Evolutionary conservation across 805 yeast genomes (phyloP), one percentile per base, ranked within the genome.

Genomic region (Candida vaughaniae): DNA sequence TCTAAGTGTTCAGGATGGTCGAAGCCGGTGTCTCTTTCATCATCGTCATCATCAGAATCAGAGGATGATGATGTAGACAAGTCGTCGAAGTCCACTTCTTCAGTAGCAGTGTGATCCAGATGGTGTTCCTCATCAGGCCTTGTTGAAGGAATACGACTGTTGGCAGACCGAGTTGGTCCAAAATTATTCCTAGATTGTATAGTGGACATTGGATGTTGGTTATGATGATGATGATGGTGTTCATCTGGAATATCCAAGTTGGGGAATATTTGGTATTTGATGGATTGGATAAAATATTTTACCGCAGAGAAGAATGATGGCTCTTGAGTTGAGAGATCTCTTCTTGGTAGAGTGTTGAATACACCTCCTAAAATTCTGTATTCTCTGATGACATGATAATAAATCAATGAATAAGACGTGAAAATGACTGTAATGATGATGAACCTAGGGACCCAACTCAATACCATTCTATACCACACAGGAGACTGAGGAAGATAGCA

Each of bases 371-470:
- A 73, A 7, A 62, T 59, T 26, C 73, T 71, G 53, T 80, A 77
- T 50, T 86, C 85, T 25, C 67, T 62, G 40, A 77, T 69, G 16
- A 89, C 91, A 52, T 83, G 85, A 42, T 77, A 60, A 58, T 89
- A 89, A 35, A 89, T 81, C 25, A 82, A 68, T 33, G 77, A 64
- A 57, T 89, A 89, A 31, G 87, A 77, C 3, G 69, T 56, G 23
- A 85, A 51, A 45, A 90, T 85, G 17, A 73, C 52, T 7, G 84
- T 53, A 41, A 85, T 73, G 37, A 89, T 75, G 39, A 76, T 59
- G 54, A 79, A 88, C 33, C 96, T 69, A 9, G 95, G 89, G 2
- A 79, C 80, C 95, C 95, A 90, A 46, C 88, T 77, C 33, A 89
- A 62, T 1, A 69, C 88, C 26, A 83, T 53, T 39, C 87, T 66